A percentile compares a stretch with the other conserved stretches of the same genome.
phyloP scores from a whole-genome alignment of 176 grass and related monocot species.

The Tillandsia fasciculata region DNA sequence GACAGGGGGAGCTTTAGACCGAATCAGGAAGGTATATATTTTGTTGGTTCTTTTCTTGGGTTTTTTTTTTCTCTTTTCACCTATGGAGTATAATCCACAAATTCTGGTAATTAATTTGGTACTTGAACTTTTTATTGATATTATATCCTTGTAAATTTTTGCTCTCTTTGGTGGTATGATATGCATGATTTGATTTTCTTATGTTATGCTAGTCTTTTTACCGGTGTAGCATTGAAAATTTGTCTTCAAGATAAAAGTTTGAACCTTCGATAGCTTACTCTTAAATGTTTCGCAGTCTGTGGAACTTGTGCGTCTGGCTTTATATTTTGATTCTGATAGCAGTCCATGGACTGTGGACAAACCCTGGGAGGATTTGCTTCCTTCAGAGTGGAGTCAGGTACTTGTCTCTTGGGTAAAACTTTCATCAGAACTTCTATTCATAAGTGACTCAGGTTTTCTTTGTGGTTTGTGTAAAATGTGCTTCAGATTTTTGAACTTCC shows the following conservation, averaged over 20 bases:
- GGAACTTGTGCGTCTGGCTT: slow-evolving; percentile 77
- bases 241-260: too few relatives aligned
- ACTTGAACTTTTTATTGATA: not conserved
- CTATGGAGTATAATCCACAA: not conserved
- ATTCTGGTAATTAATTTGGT: slow-evolving; percentile 5
- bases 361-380: slow-evolving; percentile 81
- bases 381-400: slow-evolving; percentile 97
- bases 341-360: slow-evolving; percentile 68
- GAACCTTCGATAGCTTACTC: slow-evolving; percentile 20
- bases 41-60: slow-evolving; percentile 11
- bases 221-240: not conserved
- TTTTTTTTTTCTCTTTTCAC: not conserved
- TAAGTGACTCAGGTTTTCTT: not conserved
- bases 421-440: not conserved
- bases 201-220: not conserved
- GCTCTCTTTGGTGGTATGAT: not conserved
- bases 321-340: slow-evolving; percentile 98
- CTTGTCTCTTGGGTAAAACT: not conserved
- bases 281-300: slow-evolving; percentile 63
- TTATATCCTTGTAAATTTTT: too few relatives aligned
- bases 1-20: slow-evolving; percentile 78
- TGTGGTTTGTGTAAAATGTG: slow-evolving; percentile 1
- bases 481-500: slow-evolving; percentile 80
- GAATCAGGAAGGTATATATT: slow-evolving; percentile 61
- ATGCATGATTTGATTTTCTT: not conserved